Percentiles rank a stretch among this genome's conserved stretches.
These are phyloP conservation scores for Xylaria grammica DNA, from an alignment of 495 filamentous ascomycete species.

Conservation along the genomic window DNA sequence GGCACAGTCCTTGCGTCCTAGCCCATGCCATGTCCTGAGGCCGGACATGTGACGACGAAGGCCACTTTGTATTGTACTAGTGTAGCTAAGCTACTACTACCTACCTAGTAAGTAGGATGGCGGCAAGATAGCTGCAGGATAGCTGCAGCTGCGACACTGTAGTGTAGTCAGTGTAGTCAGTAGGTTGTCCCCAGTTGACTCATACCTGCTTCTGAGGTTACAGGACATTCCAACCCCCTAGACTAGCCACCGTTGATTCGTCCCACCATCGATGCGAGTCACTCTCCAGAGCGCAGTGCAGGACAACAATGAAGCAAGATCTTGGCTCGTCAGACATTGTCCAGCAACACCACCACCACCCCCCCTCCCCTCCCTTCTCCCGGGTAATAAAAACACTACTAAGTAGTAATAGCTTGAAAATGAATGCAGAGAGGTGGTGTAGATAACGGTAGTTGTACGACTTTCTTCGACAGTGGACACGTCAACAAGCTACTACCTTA, in stretches of 20 bases:
- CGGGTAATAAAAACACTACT: no score
- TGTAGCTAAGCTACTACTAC: no score
- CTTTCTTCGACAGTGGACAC: no score
- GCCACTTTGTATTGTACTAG: no score
- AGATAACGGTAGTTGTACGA: no score
- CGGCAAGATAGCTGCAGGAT: not conserved
- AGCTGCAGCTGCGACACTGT: constrained; percentile 9
- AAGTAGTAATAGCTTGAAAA: no score
- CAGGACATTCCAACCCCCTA: not conserved
- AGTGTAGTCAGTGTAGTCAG: no score
- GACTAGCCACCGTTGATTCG: not conserved
- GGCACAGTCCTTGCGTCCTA: not conserved
- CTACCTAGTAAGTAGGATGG: no score
- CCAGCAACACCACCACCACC: not conserved
- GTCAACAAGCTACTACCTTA: no score
- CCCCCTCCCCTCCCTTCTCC: no score
- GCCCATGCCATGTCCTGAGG: constrained; percentile 3
- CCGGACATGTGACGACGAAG: not conserved
- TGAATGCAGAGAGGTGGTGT: no score
- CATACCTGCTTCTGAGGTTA: constrained; percentile 18
- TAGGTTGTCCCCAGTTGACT: constrained; percentile 18
- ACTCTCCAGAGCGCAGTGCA: not conserved
- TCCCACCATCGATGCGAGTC: constrained; percentile 10
- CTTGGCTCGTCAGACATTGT: constrained; percentile 1
- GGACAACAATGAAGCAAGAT: not conserved